Conservation (phyloP, 768 basidiomycete species). For the Antrodiella citrinella region DNA sequence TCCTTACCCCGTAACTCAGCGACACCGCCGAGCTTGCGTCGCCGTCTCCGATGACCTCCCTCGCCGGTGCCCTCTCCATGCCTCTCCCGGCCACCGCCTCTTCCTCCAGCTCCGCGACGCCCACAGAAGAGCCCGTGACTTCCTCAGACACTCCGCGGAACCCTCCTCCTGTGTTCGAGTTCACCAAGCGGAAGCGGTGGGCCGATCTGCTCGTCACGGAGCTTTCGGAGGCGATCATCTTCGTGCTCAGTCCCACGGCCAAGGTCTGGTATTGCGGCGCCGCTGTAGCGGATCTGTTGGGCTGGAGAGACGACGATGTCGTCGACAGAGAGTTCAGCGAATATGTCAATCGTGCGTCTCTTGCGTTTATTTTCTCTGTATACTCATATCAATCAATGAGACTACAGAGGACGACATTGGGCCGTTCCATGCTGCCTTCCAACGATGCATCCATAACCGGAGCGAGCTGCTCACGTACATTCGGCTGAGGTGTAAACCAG, state of each 20-base stretch:
- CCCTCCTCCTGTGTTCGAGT: conserved; percentile 45
- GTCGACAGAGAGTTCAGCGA: conserved; percentile 59
- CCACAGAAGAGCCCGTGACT: neutral
- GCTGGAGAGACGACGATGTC: conserved; percentile 70
- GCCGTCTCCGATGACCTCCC: neutral
- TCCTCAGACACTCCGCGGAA: neutral
- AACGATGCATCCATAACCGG: conserved; percentile 42
- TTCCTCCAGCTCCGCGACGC: neutral
- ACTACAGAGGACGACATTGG: conserved; percentile 47
- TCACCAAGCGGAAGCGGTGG: conserved; percentile 84
- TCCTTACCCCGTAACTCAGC: neutral
- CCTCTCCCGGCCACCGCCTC: no score
- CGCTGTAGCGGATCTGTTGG: conserved; percentile 62
- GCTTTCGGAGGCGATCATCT: conserved; percentile 61
- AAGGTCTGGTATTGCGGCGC: conserved; percentile 64
- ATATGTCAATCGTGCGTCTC: conserved; percentile 51
- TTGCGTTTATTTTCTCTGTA: conserved; percentile 6
- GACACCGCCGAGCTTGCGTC: neutral
- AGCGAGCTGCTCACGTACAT: conserved; percentile 49
- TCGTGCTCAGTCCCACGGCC: conserved; percentile 57
- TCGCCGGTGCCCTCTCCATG: neutral
- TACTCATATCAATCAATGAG: neutral
- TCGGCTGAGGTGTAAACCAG: conserved; percentile 46
- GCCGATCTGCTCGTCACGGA: conserved; percentile 73
- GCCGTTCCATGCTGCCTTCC: conserved; percentile 39